These are phyloP conservation scores for Darksidea phi DNA, from an alignment of 495 filamentous ascomycete genomes.

Conservation along the genomic window DNA sequence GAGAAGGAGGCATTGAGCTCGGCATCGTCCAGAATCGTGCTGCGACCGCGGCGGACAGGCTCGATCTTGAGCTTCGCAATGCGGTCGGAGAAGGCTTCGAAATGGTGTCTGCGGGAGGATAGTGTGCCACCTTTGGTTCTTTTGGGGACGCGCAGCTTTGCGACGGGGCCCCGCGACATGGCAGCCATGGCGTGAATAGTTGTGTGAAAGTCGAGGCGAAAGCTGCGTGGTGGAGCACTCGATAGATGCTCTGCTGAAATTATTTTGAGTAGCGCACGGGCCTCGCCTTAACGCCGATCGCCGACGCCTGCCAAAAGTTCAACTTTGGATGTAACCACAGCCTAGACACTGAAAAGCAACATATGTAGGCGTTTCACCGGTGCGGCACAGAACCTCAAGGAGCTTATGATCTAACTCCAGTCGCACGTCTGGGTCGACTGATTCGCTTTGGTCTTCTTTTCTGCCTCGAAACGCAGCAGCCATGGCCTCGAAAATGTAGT, in stretches of 20 bases:
- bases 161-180: constrained; percentile 61
- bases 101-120: constrained; percentile 78
- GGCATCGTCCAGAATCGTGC: constrained; percentile 74
- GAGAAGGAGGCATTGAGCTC: constrained; percentile 66
- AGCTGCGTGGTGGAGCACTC: not conserved
- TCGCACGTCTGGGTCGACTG: no score
- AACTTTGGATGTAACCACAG: no score
- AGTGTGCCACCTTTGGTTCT: constrained; percentile 56
- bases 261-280: not conserved
- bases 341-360: no score
- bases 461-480: not conserved
- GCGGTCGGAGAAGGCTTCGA: constrained; percentile 88
- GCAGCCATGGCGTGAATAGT: constrained; percentile 32
- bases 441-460: no score
- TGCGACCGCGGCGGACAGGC: constrained; percentile 81
- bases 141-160: constrained; percentile 54
- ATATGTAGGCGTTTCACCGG: no score
- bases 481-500: constrained; percentile 69
- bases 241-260: constrained; percentile 1
- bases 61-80: constrained; percentile 93
- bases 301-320: constrained; percentile 5
- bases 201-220: not conserved
- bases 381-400: no score
- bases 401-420: no score
- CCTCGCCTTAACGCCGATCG: constrained; percentile 4